These are phyloP conservation scores for Lentinula detonsa DNA, from an alignment of 768 basidiomycete genomes.

Conservation along the genomic window DNA sequence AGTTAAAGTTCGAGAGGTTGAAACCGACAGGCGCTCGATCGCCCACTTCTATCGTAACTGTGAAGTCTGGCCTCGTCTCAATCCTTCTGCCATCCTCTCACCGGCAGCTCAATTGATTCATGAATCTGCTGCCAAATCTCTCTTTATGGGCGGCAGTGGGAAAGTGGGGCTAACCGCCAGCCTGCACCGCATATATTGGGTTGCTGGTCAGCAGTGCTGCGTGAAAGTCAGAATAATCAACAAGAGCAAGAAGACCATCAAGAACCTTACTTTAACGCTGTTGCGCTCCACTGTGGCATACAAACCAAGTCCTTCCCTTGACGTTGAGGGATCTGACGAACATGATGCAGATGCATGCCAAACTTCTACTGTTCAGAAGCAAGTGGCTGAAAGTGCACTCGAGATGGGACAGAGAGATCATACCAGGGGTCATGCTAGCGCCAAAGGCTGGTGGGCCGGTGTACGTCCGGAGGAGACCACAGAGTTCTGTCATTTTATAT, in stretches of 20 bases:
- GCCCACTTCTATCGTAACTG: conserved; percentile 88
- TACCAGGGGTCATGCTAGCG: conserved; percentile 65
- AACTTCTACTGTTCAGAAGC: conserved; percentile 54
- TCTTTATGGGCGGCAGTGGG: conserved; percentile 60
- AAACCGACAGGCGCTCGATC: conserved; percentile 58
- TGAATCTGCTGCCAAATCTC: conserved; percentile 43
- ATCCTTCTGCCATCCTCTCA: conserved; percentile 54
- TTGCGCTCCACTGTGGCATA: conserved; percentile 63
- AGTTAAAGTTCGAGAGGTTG: conserved; percentile 65
- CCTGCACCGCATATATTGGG: conserved; percentile 70
- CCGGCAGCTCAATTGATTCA: conserved; percentile 55
- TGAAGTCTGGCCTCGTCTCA: conserved; percentile 72
- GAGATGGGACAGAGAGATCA: conserved; percentile 55
- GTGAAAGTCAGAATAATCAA: conserved; percentile 64
- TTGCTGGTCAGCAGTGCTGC: conserved; percentile 75
- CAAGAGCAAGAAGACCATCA: conserved; percentile 62
- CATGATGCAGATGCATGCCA: conserved; percentile 56
- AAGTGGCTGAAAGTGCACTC: conserved; percentile 59
- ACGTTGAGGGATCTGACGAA: conserved; percentile 17
- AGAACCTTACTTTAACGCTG: conserved; percentile 55
- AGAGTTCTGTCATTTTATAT: conserved; percentile 63
- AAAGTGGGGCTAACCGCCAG: conserved; percentile 60
- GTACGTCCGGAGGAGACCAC: conserved; percentile 54
- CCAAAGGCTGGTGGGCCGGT: conserved; percentile 89
- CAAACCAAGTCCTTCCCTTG: conserved; percentile 42